Evolutionary conservation across 768 basidiomycete species (phyloP), one percentile per base, ranked within the genome.

Genomic region (Pleurotus pulmonarius): DNA sequence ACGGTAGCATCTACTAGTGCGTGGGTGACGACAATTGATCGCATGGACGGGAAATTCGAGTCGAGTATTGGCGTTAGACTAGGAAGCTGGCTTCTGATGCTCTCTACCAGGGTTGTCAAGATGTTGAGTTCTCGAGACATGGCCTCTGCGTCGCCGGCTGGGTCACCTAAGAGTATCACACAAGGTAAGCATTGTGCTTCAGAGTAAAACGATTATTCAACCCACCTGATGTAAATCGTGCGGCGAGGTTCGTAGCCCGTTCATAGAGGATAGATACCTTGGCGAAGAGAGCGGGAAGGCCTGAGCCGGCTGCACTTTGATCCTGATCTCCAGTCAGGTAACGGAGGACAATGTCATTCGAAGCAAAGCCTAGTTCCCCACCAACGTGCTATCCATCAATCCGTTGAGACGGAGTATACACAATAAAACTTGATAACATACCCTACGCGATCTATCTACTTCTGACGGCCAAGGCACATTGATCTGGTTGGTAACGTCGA

Each of bases 391-490:
- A 51, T 45, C 49, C 49, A 39, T 11, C 18, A 38, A 39, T 26
- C 18, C 15, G n/a, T 38, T n/a, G 3, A 13, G 15, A 41, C 16
- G 52, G 52, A 3, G 34, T 40, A 24, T 26, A 25, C 2, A 26
- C 40, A 37, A 46, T 45, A 41, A 25, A 4, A 44, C 41, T 7
- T n/a, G 9, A 53, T 46, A 37, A 38, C 18, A 51, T 64, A 75
- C 74, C 65, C 73, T 69, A 59, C 68, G 65, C 57, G 75, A 77
- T 24, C 62, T 62, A 15, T 67, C 62, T 45, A 71, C 68, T 51
- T 78, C 76, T 41, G 79, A 60, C 11, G 78, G 77, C 81, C 81
- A 82, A 5, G 81, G 81, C 0, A 78, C 74, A 60, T 82, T 79
- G 15, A 80, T 73, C 57, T 73, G 73, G 60, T 76, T 75, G n/a